Percentiles rank a stretch among this genome's conserved stretches.
These are phyloP conservation scores for Eutypa lata DNA, from an alignment of 2,329 filamentous ascomycete species.

Conservation along the genomic window DNA sequence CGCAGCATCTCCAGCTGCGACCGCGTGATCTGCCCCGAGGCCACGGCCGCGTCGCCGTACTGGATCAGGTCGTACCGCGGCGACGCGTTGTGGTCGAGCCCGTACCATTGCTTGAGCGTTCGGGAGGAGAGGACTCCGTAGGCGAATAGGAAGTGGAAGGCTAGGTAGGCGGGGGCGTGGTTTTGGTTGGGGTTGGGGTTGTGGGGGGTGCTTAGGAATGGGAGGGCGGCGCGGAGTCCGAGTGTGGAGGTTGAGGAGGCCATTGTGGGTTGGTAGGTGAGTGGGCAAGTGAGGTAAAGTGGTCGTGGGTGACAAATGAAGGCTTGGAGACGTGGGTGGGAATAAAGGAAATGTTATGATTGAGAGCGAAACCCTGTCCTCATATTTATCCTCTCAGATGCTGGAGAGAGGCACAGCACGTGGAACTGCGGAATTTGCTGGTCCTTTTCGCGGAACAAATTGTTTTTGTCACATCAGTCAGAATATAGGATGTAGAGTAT, in stretches of 20 bases:
- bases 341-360: too few species aligned
- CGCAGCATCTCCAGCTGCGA: slow-evolving; percentile 38
- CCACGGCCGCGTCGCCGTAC: slow-evolving; percentile 40
- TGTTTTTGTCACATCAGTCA: too few species aligned
- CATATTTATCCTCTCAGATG: too few species aligned
- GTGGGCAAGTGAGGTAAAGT: too few species aligned
- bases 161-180: slow-evolving; percentile 28
- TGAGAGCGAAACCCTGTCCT: too few species aligned
- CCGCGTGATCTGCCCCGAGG: slow-evolving; percentile 40
- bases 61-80: slow-evolving; percentile 44
- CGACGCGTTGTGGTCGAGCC: slow-evolving; percentile 44
- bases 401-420: too few species aligned
- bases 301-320: too few species aligned
- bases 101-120: slow-evolving; percentile 37
- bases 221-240: slow-evolving; percentile 22
- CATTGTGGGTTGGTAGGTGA: slow-evolving; percentile 8
- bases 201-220: background rate
- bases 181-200: slow-evolving; percentile 7
- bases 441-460: too few species aligned
- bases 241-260: slow-evolving; percentile 19
- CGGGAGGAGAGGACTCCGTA: slow-evolving; percentile 42
- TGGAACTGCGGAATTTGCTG: too few species aligned
- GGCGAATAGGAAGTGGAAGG: slow-evolving; percentile 39
- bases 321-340: too few species aligned
- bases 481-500: too few species aligned